These are phyloP conservation scores for Leishmania turanica DNA, from an alignment of 208 protist species.

Conservation along the genomic window DNA sequence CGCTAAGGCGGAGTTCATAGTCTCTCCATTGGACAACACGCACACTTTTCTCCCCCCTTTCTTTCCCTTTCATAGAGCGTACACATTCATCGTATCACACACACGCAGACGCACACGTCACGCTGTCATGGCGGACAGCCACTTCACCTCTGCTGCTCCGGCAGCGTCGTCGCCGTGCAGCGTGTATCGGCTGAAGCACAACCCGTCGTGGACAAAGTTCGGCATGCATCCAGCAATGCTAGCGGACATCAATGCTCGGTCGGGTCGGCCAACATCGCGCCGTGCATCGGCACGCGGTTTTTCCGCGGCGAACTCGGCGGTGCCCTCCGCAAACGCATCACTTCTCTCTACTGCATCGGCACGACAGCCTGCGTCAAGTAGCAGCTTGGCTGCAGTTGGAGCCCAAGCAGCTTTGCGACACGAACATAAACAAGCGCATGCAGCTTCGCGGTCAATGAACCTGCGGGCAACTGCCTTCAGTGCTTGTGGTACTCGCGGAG, in stretches of 20 bases:
- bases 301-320: not conserved
- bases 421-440: slow-evolving; percentile 8
- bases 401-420: slow-evolving; percentile 20
- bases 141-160: not conserved
- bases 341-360: not conserved
- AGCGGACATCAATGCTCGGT: not conserved
- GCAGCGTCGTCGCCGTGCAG: slow-evolving; percentile 1
- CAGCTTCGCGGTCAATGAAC: not conserved
- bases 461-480: not conserved
- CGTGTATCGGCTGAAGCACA: slow-evolving; percentile 34
- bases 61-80: not conserved
- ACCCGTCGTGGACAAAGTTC: slow-evolving; percentile 31
- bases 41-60: not conserved
- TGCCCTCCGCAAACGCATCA: not conserved
- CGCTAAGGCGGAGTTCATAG: not conserved
- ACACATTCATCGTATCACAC: not conserved
- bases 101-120: not conserved
- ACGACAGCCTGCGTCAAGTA: not conserved
- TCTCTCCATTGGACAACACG: not conserved
- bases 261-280: not conserved
- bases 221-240: slow-evolving; percentile 4
- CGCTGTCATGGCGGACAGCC: not conserved
- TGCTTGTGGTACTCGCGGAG: not conserved
- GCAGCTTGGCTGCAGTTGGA: slow-evolving; percentile 9
- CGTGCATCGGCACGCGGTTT: not conserved